Evolutionary conservation across 306 rosid species (phyloP), one percentile per base, ranked within the genome.

Genomic region (Oemleria cerasiformis): DNA sequence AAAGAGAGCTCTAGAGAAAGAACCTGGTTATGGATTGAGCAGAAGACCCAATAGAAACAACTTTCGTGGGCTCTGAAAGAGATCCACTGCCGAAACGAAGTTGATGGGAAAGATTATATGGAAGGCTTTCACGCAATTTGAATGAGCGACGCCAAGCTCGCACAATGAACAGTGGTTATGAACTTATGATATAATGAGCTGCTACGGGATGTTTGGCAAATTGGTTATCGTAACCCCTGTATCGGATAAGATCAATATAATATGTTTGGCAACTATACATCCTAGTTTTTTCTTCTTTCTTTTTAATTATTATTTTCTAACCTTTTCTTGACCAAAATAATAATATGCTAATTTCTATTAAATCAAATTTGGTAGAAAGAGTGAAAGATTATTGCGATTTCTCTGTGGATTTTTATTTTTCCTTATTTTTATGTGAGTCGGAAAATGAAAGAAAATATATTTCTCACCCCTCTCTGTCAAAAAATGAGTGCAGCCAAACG

Each of bases 401-500:
- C 36, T 30, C 36, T 1, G 3, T 30, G 36, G 36, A 30, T 30
- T 30, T 25, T 30, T 4, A 30, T 30, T 0, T 30, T 30, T 30
- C 36, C 36, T 30, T 30, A 1, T 30, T 30, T 30, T 30, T 1
- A 30, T 30, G 36, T 30, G 3, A 30, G 36, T 30, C 36, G 36
- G 36, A 30, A 30, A 30, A 30, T 30, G 36, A 30, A 30, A 30
- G 36, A 30, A 30, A 25, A 30, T 2, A 30, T 30, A 30, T 30
- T 30, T 30, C 36, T 30, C 36, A 30, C 3, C 17, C 19, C 25
- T 1, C 36, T 53, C 1, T 9, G 8, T n/a, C 39, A 21, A 9
- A 55, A 55, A 21, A 56, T 15, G 10, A 23, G 39, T 16, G 62
- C 67, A 45, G 20, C 81, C 77, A 67, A 77, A 77, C 76, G 13